Conservation (phyloP, 768 basidiomycete genomes). For the Filobasidium wieringae region DNA sequence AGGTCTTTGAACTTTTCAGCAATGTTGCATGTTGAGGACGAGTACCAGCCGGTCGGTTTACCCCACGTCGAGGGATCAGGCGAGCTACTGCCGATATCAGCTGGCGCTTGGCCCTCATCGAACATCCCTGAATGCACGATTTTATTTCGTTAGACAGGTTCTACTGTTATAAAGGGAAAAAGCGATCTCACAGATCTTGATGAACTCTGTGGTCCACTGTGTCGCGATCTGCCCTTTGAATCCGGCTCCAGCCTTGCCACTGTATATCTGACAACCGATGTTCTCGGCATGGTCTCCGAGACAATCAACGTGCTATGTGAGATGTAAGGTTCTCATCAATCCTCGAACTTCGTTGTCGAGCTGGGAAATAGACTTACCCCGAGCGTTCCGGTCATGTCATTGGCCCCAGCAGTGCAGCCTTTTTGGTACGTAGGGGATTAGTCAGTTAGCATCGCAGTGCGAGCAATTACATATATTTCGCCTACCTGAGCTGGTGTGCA, state of each 20-base stretch:
- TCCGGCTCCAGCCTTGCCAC: too few relatives aligned
- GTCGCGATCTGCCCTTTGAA: too few relatives aligned
- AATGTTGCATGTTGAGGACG: background rate
- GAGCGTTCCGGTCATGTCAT: background rate
- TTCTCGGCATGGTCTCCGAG: too few relatives aligned
- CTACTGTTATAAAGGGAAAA: too few relatives aligned
- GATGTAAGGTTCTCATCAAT: background rate
- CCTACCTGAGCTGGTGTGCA: constrained; percentile 5
- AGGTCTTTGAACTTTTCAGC: constrained; percentile 3
- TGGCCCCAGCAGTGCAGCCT: background rate
- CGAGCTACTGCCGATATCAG: background rate
- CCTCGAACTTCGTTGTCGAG: background rate
- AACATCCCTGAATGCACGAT: constrained; percentile 12
- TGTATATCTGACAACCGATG: too few relatives aligned
- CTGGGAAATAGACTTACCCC: background rate
- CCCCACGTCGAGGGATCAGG: constrained; percentile 4
- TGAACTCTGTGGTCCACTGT: too few relatives aligned
- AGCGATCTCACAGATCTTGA: too few relatives aligned
- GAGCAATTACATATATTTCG: too few relatives aligned
- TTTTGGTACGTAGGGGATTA: constrained; percentile 1
- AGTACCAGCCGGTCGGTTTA: background rate
- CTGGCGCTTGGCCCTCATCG: background rate
- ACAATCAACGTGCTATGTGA: too few relatives aligned
- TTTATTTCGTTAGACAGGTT: too few relatives aligned
- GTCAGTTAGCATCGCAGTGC: background rate